These are phyloP conservation scores for Aspergillus sp. DNA, from an alignment of 2,329 filamentous ascomycete species.

Conservation along the genomic window DNA sequence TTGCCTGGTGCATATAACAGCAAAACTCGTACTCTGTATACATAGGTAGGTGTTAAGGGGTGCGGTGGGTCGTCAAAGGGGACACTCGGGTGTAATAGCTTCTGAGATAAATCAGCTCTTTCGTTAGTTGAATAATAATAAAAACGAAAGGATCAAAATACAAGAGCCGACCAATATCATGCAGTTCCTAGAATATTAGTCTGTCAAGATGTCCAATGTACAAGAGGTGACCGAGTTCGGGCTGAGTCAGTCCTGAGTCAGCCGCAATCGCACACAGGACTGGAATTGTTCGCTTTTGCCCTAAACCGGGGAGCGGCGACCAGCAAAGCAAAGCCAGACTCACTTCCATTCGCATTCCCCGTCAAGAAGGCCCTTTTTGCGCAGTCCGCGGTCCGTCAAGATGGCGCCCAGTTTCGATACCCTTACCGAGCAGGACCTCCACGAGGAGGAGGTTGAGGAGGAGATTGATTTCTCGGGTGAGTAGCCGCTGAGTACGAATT, in stretches of 20 bases:
- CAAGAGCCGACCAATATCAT: too few relatives aligned
- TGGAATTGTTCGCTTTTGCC: constrained; percentile 27
- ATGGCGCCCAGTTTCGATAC: constrained; percentile 95
- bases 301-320: constrained; percentile 13
- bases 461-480: constrained; percentile 81
- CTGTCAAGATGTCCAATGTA: too few relatives aligned
- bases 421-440: constrained; percentile 83
- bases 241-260: constrained; percentile 20
- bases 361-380: constrained; percentile 10
- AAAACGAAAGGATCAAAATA: too few relatives aligned
- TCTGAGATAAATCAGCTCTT: too few relatives aligned
- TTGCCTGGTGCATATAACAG: too few relatives aligned
- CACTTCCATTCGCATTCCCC: constrained; percentile 13
- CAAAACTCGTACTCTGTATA: too few relatives aligned
- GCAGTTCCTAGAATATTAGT: too few relatives aligned
- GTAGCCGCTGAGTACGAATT: constrained; percentile 12
- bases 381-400: constrained; percentile 40
- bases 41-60: too few relatives aligned
- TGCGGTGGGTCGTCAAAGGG: too few relatives aligned
- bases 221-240: too few relatives aligned
- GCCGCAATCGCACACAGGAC: constrained; percentile 24
- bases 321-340: constrained; percentile 18
- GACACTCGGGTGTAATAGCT: too few relatives aligned
- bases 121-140: too few relatives aligned
- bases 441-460: constrained; percentile 74